phyloP scores from a whole-genome alignment of 139 green algal genomes.

The Chlamydomonas sp. region DNA sequence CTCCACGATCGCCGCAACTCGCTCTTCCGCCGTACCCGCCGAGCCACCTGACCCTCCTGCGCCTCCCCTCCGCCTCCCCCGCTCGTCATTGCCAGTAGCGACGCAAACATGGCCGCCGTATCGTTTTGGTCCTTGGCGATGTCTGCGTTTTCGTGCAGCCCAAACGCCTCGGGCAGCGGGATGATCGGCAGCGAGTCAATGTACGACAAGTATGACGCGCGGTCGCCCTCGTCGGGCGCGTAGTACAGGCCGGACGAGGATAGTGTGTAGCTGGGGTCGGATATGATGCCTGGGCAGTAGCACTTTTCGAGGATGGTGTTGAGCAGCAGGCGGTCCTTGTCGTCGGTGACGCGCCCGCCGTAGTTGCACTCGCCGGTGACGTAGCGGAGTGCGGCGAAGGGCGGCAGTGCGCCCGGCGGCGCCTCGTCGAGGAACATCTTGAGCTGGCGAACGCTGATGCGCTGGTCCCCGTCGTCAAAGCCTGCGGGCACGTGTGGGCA shows the following conservation, averaged over 20 bases:
- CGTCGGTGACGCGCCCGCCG: slow-evolving; percentile 78
- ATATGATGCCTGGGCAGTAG: slow-evolving; percentile 62
- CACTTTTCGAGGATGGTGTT: slow-evolving; percentile 66
- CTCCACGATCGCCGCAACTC: slow-evolving; percentile 50
- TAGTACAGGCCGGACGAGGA: slow-evolving; percentile 63
- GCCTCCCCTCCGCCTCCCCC: slow-evolving; percentile 45
- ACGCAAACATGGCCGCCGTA: slow-evolving; percentile 70
- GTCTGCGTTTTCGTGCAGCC: slow-evolving; percentile 79
- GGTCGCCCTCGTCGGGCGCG: slow-evolving; percentile 51
- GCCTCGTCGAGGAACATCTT: slow-evolving; percentile 77
- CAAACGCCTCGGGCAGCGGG: slow-evolving; percentile 72
- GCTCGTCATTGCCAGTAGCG: slow-evolving; percentile 62
- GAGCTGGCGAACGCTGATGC: slow-evolving; percentile 78
- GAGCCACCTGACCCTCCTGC: slow-evolving; percentile 38
- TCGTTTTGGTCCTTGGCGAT: slow-evolving; percentile 78
- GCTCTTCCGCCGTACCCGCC: slow-evolving; percentile 43
- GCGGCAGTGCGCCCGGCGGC: slow-evolving; percentile 63
- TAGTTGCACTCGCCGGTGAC: slow-evolving; percentile 82
- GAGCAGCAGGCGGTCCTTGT: slow-evolving; percentile 81
- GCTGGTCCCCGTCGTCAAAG: slow-evolving; percentile 78
- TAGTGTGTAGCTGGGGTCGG: slow-evolving; percentile 25
- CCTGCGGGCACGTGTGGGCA: slow-evolving; percentile 20
- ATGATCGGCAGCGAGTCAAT: slow-evolving; percentile 71
- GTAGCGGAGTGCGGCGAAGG: slow-evolving; percentile 76
- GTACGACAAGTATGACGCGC: slow-evolving; percentile 57